Base-by-base conservation (phyloP, 108 stramenopile species). In the Nitzschia putrida region DNA sequence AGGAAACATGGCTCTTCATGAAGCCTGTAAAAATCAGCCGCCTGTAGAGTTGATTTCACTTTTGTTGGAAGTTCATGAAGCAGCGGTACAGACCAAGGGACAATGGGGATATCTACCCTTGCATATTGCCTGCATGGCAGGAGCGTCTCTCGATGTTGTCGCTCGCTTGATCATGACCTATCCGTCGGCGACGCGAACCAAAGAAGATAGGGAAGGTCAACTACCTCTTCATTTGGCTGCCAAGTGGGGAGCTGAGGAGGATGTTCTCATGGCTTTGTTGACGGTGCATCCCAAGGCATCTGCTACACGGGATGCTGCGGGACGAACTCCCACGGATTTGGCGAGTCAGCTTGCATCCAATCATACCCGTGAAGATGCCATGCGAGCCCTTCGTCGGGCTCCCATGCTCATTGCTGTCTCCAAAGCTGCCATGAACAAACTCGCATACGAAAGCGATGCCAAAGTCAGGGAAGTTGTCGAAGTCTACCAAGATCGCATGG, bases 51-150 rank as follows among this genome's bases (percentile, higher is more conserved):
- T 71, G 26, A 25, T 71, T 1, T 23, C 22, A 42, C n/a, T 26
- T 16, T 61, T 71, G 12, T 22, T 71, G 24, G 61, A 71, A 41
- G 49, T 39, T 0, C 8, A 71, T 52, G 52, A 52, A 38, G 9
- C 25, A 7, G 69, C 69, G 11, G 41, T 61, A 21, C 40, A 41
- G 20, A 24, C 24, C 23, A 47, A 24, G 24, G 69, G 16, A 20
- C 50, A 66, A 61, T 41, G 49, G 38, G 69, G 69, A 61, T 60
- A 42, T 53, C 42, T 71, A 29, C 69, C 69, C 10, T 41, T 71
- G 59, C 69, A 71, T 61, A 16, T 71, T 40, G 58, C 69, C 6
- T 59, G 57, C 22, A 14, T 8, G 10, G 12, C 20, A 10, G 40
- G 52, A 0, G 69, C 69, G 13, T 52, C 58, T 26, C 9, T 13